Conservation (phyloP, 441 rosid genomes). For the Adansonia grandidieri region DNA sequence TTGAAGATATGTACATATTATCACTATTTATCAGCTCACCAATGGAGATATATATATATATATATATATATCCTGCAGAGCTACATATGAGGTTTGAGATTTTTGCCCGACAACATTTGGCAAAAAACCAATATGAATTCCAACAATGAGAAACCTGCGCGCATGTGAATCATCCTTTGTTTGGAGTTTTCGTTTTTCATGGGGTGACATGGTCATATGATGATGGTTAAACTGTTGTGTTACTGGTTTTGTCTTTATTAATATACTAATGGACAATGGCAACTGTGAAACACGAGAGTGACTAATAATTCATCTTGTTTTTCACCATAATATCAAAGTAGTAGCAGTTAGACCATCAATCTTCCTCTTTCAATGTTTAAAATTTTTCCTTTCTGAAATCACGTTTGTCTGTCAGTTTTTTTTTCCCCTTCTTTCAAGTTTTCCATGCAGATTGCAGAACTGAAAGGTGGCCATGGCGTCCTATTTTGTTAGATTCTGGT, state of each 20-base stretch:
- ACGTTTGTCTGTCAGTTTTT: not conserved
- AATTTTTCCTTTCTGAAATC: not conserved
- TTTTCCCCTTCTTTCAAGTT: not conserved
- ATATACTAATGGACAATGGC: not conserved
- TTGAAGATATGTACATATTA: too few relatives aligned
- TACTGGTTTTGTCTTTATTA: not conserved
- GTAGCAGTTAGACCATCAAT: not conserved
- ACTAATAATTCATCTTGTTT: too few relatives aligned
- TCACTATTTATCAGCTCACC: not conserved
- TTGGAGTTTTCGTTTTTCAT: constrained; percentile 3
- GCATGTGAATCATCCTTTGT: not conserved
- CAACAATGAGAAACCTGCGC: too few relatives aligned
- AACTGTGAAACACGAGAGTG: not conserved
- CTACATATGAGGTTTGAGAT: not conserved
- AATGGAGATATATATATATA: too few relatives aligned
- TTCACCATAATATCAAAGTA: too few relatives aligned
- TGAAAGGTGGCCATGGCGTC: not conserved
- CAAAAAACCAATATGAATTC: constrained; percentile 1
- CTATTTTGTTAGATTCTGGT: not conserved
- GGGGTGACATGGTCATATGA: not conserved
- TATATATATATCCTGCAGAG: not conserved
- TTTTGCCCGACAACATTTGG: constrained; percentile 13
- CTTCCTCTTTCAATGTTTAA: not conserved
- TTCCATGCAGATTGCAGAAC: not conserved
- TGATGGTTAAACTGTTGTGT: not conserved